A percentile compares a stretch with the other conserved stretches of the same genome.
Conservation (phyloP, 2,329 filamentous ascomycete genomes). For the Grosmannia penicillata region DNA sequence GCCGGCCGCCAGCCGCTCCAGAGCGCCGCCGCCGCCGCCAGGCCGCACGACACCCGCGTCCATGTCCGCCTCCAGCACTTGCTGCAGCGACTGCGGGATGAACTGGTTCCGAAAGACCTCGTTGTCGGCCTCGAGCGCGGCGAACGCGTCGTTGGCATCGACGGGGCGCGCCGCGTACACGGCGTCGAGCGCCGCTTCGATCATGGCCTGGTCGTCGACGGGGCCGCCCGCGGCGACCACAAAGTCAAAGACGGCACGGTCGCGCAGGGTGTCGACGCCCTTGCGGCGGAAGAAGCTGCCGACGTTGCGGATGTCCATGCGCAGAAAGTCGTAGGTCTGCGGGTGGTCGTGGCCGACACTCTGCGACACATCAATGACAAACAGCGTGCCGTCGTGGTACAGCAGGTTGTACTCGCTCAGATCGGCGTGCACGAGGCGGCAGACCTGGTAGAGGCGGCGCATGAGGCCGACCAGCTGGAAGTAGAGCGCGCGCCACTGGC, state of each 20-base stretch:
- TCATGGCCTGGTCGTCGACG: constrained; percentile 35
- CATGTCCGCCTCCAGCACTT: constrained; percentile 91
- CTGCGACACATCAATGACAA: constrained; percentile 95
- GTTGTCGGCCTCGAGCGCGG: constrained; percentile 61
- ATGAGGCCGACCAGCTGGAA: constrained; percentile 75
- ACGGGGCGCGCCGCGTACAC: constrained; percentile 40
- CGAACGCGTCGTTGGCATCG: constrained; percentile 20
- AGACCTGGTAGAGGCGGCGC: constrained; percentile 85
- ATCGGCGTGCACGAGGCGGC: constrained; percentile 86
- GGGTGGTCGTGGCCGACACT: constrained; percentile 96
- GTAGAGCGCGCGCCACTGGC: constrained; percentile 67
- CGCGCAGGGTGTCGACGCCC: constrained; percentile 65
- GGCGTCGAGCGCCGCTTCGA: constrained; percentile 48
- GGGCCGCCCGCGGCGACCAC: constrained; percentile 27
- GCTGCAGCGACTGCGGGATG: constrained; percentile 87
- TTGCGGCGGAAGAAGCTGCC: constrained; percentile 83
- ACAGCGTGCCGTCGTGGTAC: constrained; percentile 68
- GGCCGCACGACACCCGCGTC: constrained; percentile 28
- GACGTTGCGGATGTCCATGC: constrained; percentile 98
- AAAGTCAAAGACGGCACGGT: constrained; percentile 73
- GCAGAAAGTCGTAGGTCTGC: constrained; percentile 76
- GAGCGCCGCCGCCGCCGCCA: constrained; percentile 37
- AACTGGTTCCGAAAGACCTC: constrained; percentile 94
- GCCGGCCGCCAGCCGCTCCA: constrained; percentile 26
- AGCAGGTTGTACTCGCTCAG: constrained; percentile 96